phyloP scores from a whole-genome alignment of 148 eudicot genomes.

The Drosera capensis region DNA sequence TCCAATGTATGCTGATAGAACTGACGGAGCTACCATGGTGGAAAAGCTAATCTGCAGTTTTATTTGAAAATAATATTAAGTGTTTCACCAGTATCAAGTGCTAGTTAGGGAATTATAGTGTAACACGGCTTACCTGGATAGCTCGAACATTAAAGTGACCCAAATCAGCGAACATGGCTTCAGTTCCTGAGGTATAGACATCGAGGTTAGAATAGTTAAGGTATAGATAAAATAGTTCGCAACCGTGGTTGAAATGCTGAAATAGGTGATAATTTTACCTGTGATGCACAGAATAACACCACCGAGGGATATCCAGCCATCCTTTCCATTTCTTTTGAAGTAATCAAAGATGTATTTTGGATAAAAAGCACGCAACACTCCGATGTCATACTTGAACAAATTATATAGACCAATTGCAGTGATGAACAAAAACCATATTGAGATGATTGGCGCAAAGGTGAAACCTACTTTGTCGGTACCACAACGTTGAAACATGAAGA shows the following conservation, averaged over 20 bases:
- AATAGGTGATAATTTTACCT: not conserved
- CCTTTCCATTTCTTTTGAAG: slow-evolving; percentile 1
- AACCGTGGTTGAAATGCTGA: not conserved
- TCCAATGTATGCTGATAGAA: slow-evolving; percentile 66
- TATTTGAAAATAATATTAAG: not conserved
- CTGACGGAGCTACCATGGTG: slow-evolving; percentile 62
- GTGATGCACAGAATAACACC: slow-evolving; percentile 4
- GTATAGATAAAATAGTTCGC: not conserved
- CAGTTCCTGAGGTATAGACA: slow-evolving; percentile 14
- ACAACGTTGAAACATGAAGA: slow-evolving; percentile 3
- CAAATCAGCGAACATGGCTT: slow-evolving; percentile 85
- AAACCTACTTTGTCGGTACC: slow-evolving; percentile 6
- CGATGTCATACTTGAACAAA: not conserved
- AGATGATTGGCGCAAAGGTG: slow-evolving; percentile 1
- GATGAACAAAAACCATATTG: slow-evolving; percentile 3
- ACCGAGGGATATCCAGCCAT: slow-evolving; percentile 3
- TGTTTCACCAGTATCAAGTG: not conserved
- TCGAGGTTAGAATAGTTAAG: not conserved
- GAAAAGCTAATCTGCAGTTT: slow-evolving; percentile 63
- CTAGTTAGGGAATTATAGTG: not conserved
- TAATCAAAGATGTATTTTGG: slow-evolving; percentile 2
- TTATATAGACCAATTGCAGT: slow-evolving; percentile 4
- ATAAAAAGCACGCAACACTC: not conserved
- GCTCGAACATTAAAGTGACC: slow-evolving; percentile 33
- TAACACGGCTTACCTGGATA: slow-evolving; percentile 21